Evolutionary conservation across 495 filamentous ascomycete genomes (phyloP).

Genomic region (Podospora anserina): DNA sequence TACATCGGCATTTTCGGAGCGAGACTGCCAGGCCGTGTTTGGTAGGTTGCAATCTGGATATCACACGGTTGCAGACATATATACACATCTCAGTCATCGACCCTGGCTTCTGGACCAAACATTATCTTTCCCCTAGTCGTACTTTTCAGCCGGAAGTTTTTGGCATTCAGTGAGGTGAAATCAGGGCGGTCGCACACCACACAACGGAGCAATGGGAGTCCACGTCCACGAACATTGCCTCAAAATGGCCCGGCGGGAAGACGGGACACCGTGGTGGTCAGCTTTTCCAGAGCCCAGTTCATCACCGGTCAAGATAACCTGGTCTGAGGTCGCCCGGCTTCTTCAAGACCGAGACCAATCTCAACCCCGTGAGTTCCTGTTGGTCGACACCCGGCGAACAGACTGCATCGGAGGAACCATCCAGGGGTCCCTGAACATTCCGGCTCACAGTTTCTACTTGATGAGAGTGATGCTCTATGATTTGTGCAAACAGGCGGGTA

Average conservation of each 20-base stretch:
- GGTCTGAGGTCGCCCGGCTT: slow-evolving; percentile 16
- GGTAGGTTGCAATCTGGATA: too few relatives aligned
- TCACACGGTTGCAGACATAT: too few relatives aligned
- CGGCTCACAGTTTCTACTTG: slow-evolving; percentile 48
- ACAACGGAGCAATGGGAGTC: background rate
- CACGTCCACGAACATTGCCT: slow-evolving; percentile 30
- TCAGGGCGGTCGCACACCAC: background rate
- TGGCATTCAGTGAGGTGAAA: too few relatives aligned
- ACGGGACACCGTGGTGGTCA: slow-evolving; percentile 45
- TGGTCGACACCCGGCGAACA: slow-evolving; percentile 32
- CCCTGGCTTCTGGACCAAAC: too few relatives aligned
- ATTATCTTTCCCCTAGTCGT: too few relatives aligned
- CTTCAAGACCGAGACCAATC: slow-evolving; percentile 17
- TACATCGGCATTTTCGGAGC: background rate
- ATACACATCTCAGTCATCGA: too few relatives aligned
- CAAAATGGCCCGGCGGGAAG: slow-evolving; percentile 28
- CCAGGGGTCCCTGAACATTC: slow-evolving; percentile 41
- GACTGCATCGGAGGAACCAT: slow-evolving; percentile 35
- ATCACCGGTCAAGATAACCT: slow-evolving; percentile 13
- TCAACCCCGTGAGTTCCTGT: slow-evolving; percentile 20
- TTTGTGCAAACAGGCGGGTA: slow-evolving; percentile 42
- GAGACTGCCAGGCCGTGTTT: background rate
- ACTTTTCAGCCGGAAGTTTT: too few relatives aligned
- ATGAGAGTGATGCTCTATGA: slow-evolving; percentile 38
- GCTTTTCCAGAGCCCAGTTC: slow-evolving; percentile 33